Conservation (phyloP, 2,329 filamentous ascomycete species). For the Fusarium temperatum region DNA sequence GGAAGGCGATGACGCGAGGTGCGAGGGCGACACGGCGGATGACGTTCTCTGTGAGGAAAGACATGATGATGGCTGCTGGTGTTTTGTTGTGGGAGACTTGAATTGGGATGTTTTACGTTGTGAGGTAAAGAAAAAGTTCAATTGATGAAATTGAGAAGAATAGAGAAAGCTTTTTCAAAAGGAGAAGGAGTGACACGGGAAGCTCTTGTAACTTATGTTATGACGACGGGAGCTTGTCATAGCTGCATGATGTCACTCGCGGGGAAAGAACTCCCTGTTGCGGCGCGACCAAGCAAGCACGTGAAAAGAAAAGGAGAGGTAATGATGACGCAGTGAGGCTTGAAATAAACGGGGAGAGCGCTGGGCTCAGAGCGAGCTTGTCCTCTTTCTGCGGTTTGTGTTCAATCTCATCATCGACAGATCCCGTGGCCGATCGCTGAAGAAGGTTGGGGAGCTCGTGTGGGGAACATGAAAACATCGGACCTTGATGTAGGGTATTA, state of each 20-base stretch:
- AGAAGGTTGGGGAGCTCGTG: constrained; percentile 1
- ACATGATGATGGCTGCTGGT: constrained; percentile 52
- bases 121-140: background rate
- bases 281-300: constrained; percentile 26
- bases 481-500: too few species aligned
- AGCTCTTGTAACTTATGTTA: constrained; percentile 28
- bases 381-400: constrained; percentile 5
- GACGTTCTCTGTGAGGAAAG: constrained; percentile 60
- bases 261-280: constrained; percentile 34
- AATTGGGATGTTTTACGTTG: background rate
- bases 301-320: constrained; percentile 29
- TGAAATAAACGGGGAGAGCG: constrained; percentile 11
- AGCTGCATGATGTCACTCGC: constrained; percentile 42
- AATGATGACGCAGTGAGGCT: constrained; percentile 41
- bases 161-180: background rate
- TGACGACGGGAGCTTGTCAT: constrained; percentile 34
- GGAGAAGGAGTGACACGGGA: constrained; percentile 4
- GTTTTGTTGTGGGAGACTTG: background rate
- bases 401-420: constrained; percentile 27
- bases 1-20: constrained; percentile 50
- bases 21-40: constrained; percentile 55
- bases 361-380: background rate
- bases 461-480: background rate
- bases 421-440: constrained; percentile 23
- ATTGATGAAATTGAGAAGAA: constrained; percentile 13